Percentiles rank a stretch among this genome's conserved stretches.
Evolutionary conservation across 2,329 filamentous ascomycete species (phyloP).

Genomic region (Coleophoma crateriformis): DNA sequence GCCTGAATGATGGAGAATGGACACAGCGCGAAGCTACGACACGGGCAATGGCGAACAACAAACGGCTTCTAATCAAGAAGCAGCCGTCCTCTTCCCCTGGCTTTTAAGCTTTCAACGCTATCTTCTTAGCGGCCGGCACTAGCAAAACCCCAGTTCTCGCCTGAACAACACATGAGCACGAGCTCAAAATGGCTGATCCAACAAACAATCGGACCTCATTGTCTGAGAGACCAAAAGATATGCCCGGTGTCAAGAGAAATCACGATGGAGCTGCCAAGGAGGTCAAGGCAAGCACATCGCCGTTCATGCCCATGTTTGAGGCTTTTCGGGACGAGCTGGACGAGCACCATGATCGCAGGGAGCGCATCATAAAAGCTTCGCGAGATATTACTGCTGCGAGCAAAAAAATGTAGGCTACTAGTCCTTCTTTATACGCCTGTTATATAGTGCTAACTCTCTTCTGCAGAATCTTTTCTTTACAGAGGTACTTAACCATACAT

Average conservation of each 20-base stretch:
- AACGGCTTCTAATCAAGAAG: no score
- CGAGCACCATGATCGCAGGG: conserved; percentile 87
- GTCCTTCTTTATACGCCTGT: neutral
- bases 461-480: conserved; percentile 73
- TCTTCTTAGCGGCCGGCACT: no score
- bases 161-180: no score
- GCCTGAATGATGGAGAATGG: neutral
- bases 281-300: conserved; percentile 20
- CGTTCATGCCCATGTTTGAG: conserved; percentile 74
- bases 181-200: no score
- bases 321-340: conserved; percentile 83
- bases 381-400: conserved; percentile 89
- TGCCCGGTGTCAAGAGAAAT: conserved; percentile 45
- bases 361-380: conserved; percentile 84
- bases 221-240: conserved; percentile 13
- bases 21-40: no score
- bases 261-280: conserved; percentile 40
- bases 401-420: conserved; percentile 79
- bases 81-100: no score
- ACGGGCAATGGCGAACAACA: neutral
- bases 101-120: no score
- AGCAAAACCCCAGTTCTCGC: no score
- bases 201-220: neutral
- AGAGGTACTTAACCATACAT: conserved; percentile 49
- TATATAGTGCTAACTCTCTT: conserved; percentile 10